Conservation (phyloP, 192 early-diverging fungal species). For the Coemansia sp. region DNA sequence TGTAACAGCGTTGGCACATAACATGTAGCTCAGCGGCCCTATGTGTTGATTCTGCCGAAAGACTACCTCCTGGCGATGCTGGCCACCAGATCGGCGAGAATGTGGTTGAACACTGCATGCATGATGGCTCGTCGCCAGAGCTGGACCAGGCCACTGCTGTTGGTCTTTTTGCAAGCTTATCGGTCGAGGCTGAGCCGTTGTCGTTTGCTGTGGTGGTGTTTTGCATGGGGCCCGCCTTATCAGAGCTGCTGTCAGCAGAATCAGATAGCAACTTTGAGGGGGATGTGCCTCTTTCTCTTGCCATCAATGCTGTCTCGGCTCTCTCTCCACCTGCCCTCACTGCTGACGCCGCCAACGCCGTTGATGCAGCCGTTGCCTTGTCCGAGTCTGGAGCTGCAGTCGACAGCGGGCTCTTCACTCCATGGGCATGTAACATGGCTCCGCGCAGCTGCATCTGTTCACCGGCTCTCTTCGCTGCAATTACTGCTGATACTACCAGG, state of each 20-base stretch:
- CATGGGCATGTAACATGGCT: conserved; percentile 13
- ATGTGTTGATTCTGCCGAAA: not conserved
- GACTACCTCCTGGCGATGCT: not conserved
- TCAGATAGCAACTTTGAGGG: conserved; percentile 2
- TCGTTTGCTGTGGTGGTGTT: not conserved
- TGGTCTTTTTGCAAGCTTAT: not conserved
- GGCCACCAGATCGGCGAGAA: conserved; percentile 55
- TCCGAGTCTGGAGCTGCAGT: not conserved
- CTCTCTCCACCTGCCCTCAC: not conserved
- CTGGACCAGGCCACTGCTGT: conserved; percentile 29
- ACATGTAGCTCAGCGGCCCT: conserved; percentile 9
- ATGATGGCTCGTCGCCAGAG: conserved; percentile 25
- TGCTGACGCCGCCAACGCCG: not conserved
- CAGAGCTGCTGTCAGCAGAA: not conserved
- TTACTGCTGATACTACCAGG: conserved; percentile 16
- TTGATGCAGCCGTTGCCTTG: not conserved
- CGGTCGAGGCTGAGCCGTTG: not conserved
- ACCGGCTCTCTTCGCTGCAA: conserved; percentile 19
- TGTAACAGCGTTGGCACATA: conserved; percentile 48
- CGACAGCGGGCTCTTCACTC: conserved; percentile 1
- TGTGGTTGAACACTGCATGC: conserved; percentile 18
- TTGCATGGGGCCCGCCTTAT: not conserved
- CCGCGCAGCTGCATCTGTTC: conserved; percentile 3
- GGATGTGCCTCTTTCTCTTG: not conserved
- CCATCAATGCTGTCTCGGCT: not conserved